phyloP scores from a whole-genome alignment of 768 basidiomycete species.

The Leccinum imitatum region DNA sequence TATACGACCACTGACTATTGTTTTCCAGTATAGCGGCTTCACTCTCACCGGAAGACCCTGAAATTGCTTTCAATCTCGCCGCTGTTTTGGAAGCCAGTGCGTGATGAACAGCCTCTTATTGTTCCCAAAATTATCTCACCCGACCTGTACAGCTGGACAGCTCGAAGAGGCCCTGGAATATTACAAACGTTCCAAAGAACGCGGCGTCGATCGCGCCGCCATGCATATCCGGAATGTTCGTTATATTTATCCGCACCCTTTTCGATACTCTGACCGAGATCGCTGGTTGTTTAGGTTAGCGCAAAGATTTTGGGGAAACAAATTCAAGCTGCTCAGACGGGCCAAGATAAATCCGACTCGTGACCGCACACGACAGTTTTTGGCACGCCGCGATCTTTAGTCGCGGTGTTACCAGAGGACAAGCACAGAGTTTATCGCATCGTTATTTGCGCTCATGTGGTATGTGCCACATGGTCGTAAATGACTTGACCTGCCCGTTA shows the following conservation, averaged over 20 bases:
- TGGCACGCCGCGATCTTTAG: slow-evolving; percentile 5
- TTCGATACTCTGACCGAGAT: slow-evolving; percentile 15
- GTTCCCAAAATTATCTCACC: slow-evolving; percentile 34
- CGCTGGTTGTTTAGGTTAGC: slow-evolving; percentile 54
- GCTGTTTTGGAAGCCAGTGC: slow-evolving; percentile 87
- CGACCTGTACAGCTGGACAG: slow-evolving; percentile 56
- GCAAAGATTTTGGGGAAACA: slow-evolving; percentile 74
- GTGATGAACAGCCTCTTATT: slow-evolving; percentile 39
- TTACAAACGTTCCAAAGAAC: slow-evolving; percentile 76
- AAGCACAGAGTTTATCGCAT: slow-evolving; percentile 17
- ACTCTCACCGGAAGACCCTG: slow-evolving; percentile 86
- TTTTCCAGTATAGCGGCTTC: slow-evolving; percentile 70
- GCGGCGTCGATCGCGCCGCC: slow-evolving; percentile 78
- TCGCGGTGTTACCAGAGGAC: slow-evolving; percentile 7
- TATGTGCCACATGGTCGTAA: slow-evolving; percentile 13
- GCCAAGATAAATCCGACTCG: slow-evolving; percentile 34
- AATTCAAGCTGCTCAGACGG: slow-evolving; percentile 38
- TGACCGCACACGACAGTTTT: slow-evolving; percentile 16
- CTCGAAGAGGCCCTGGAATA: slow-evolving; percentile 79
- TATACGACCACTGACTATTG: slow-evolving; percentile 34
- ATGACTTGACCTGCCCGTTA: slow-evolving; percentile 8
- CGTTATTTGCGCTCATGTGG: slow-evolving; percentile 10
- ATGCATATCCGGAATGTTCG: slow-evolving; percentile 81
- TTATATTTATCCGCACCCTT: slow-evolving; percentile 21
- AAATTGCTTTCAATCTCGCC: slow-evolving; percentile 89